These are phyloP conservation scores for Rhodotorula graminis DNA, from an alignment of 768 basidiomycete genomes.

Conservation along the genomic window DNA sequence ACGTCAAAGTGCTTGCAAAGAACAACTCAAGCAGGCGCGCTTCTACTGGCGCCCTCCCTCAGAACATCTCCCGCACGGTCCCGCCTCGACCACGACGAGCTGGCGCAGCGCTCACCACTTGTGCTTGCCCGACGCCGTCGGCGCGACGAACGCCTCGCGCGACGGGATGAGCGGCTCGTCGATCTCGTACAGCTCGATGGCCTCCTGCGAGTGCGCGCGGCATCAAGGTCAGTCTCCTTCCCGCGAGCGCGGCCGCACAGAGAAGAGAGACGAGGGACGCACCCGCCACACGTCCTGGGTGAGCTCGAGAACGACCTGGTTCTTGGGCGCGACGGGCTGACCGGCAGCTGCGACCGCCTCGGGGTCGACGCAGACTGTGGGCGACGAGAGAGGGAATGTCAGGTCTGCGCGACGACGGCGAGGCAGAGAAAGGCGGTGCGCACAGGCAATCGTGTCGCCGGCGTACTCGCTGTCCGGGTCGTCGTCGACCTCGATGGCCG, in stretches of 20 bases:
- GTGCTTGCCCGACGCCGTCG: background rate
- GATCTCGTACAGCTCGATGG: slow-evolving; percentile 81
- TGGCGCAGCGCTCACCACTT: slow-evolving; percentile 24
- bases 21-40: too few species aligned
- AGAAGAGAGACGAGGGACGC: slow-evolving; percentile 37
- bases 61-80: too few species aligned
- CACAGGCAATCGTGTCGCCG: slow-evolving; percentile 36
- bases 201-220: slow-evolving; percentile 55
- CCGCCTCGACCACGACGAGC: background rate
- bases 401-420: background rate
- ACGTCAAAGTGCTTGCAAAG: too few species aligned
- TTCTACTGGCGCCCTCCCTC: too few species aligned
- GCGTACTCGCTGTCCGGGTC: slow-evolving; percentile 45
- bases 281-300: slow-evolving; percentile 88
- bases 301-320: slow-evolving; percentile 85
- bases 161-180: slow-evolving; percentile 69
- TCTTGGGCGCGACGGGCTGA: slow-evolving; percentile 64
- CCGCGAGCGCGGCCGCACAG: background rate
- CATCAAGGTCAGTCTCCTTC: too few species aligned
- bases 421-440: background rate
- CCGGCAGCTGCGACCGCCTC: slow-evolving; percentile 61
- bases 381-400: too few species aligned
- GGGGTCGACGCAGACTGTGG: slow-evolving; percentile 13
- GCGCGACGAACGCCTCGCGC: slow-evolving; percentile 51
- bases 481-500: slow-evolving; percentile 55